Conservation (phyloP, 2,329 filamentous ascomycete genomes). For the Ceratocystis albifundus region DNA sequence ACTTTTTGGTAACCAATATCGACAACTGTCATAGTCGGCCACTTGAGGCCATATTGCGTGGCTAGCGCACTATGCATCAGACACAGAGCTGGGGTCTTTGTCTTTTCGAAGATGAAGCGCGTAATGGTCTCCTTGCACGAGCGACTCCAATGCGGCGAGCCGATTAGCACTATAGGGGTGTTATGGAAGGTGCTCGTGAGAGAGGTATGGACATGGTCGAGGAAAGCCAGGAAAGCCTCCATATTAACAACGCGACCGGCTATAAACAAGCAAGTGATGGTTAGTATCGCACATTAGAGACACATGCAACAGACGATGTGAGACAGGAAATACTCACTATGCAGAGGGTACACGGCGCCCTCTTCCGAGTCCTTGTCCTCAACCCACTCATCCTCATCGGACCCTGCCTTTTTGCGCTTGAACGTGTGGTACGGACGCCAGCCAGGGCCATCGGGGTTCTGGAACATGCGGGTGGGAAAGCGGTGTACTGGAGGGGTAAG, state of each 20-base stretch:
- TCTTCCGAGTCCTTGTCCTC: conserved; percentile 82
- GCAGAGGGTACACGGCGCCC: conserved; percentile 79
- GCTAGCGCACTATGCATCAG: conserved; percentile 83
- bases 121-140: conserved; percentile 78
- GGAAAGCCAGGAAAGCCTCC: conserved; percentile 83
- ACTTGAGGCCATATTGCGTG: conserved; percentile 69
- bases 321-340: conserved; percentile 34
- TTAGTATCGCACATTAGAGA: not conserved
- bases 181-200: conserved; percentile 91
- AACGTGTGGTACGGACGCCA: conserved; percentile 66
- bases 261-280: conserved; percentile 27
- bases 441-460: conserved; percentile 67
- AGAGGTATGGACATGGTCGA: conserved; percentile 81
- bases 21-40: conserved; percentile 68
- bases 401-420: conserved; percentile 45
- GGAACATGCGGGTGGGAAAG: conserved; percentile 89
- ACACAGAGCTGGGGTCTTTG: conserved; percentile 83
- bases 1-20: conserved; percentile 90
- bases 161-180: conserved; percentile 82
- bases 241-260: conserved; percentile 79
- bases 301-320: no score
- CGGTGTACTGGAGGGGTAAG: conserved; percentile 81
- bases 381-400: conserved; percentile 60
- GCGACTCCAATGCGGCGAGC: conserved; percentile 80
- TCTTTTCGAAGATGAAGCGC: conserved; percentile 94